phyloP scores from a whole-genome alignment of 164 flowering plant species.

The Buxus sempervirens region DNA sequence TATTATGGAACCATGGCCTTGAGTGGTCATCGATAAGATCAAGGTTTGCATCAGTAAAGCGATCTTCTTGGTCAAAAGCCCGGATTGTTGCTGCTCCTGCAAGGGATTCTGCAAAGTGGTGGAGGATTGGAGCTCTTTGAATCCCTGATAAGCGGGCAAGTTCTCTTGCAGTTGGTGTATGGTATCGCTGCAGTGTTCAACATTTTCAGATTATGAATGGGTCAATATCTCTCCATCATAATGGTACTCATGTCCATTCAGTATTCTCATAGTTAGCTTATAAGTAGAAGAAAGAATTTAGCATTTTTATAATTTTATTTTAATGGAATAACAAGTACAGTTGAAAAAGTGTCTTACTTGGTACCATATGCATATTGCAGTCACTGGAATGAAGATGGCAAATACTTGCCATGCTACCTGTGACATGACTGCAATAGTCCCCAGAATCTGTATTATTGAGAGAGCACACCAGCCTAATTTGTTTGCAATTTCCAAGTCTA shows the following conservation, averaged over 20 bases:
- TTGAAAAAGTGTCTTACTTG: conserved; percentile 46
- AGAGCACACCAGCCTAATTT: conserved; percentile 90
- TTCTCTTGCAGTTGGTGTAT: conserved; percentile 91
- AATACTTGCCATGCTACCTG: conserved; percentile 96
- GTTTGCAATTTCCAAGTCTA: conserved; percentile 74
- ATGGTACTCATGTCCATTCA: not conserved
- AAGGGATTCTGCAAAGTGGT: conserved; percentile 91
- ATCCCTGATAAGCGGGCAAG: conserved; percentile 78
- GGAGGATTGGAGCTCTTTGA: conserved; percentile 84
- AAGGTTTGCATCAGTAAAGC: conserved; percentile 55
- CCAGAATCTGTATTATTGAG: conserved; percentile 76
- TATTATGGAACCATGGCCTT: conserved; percentile 91
- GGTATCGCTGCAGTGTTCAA: conserved; percentile 53
- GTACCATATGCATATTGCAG: conserved; percentile 84
- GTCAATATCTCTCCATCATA: not conserved
- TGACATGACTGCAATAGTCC: conserved; percentile 88
- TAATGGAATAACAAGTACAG: no score
- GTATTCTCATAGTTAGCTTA: not conserved
- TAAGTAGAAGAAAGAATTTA: not conserved
- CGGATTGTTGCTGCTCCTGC: conserved; percentile 87
- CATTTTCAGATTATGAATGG: conserved; percentile 1
- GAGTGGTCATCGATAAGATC: conserved; percentile 63
- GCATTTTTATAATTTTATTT: no score
- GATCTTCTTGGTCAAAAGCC: conserved; percentile 70
- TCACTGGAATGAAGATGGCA: conserved; percentile 80